Evolutionary conservation across 2,329 filamentous ascomycete genomes (phyloP).

Genomic region (Thielaviopsis populi): DNA sequence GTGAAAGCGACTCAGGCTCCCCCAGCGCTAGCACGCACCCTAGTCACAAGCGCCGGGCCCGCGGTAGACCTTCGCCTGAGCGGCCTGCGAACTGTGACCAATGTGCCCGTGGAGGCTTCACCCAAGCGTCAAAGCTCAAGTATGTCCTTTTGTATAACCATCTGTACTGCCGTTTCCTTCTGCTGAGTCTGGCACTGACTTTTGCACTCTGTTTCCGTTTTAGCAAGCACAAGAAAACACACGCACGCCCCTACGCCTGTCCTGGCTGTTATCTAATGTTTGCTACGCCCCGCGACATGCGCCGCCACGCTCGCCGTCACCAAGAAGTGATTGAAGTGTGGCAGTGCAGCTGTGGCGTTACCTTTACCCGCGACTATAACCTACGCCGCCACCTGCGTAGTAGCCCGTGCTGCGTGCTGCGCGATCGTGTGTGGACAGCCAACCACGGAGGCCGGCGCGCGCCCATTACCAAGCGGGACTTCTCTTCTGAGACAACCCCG

Average conservation of each 20-base stretch:
- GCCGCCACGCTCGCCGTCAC: conserved; percentile 11
- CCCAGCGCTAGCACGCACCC: neutral
- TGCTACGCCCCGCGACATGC: conserved; percentile 10
- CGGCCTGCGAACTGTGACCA: neutral
- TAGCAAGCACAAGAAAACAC: conserved; percentile 10
- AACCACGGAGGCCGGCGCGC: conserved; percentile 10
- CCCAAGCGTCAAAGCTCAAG: neutral
- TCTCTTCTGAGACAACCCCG: neutral
- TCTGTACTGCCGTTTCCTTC: neutral
- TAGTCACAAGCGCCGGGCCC: neutral
- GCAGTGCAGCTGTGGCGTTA: conserved; percentile 6
- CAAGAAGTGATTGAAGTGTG: conserved; percentile 4
- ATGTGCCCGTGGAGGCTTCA: neutral
- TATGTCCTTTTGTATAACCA: neutral
- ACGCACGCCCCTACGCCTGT: conserved; percentile 2
- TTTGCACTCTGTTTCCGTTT: neutral
- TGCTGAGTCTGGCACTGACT: neutral
- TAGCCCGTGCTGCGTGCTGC: neutral
- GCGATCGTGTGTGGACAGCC: neutral
- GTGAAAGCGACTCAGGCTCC: neutral
- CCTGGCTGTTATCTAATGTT: conserved; percentile 5
- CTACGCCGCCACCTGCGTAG: conserved; percentile 11
- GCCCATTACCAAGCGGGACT: neutral
- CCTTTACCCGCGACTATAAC: conserved; percentile 15
- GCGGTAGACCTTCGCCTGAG: neutral